Evolutionary conservation across 1,284 basidiomycete genomes (phyloP), one percentile per base, ranked within the genome.

Genomic region (Cryptococcus hybrid): DNA sequence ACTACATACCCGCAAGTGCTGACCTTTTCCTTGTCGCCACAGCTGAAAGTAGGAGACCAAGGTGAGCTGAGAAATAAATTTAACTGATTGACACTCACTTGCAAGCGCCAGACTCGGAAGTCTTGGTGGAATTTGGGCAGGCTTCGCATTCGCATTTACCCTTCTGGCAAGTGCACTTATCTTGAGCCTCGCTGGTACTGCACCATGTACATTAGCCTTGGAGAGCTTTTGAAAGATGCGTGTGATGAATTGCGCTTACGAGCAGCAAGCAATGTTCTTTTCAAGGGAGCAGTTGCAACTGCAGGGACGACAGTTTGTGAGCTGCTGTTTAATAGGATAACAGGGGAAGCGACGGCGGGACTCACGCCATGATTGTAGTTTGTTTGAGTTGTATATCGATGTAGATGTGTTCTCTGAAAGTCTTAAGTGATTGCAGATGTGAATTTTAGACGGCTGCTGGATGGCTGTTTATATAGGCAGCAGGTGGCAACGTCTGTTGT

Each of bases 111-210:
- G 38, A 52, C 15, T 51, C 46, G 55, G 57, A 60, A 57, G 61
- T 62, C 47, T 59, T 57, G 55, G 52, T 56, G 43, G 59, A 60
- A 47, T 62, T 67, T 47, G 59, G 55, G 59, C 58, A 59, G 15
- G 54, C 52, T 18, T 54, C 55, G 36, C 58, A 60, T 18, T 56
- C 57, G 54, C 67, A 69, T 15, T 50, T 54, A n/a, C 66, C 67
- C n/a, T 58, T 54, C 34, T 57, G 58, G 52, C 65, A 67, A 18
- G 56, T 54, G 51, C 65, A 67, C 39, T 39, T 47, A 13, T 15
- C 24, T 30, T 47, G 47, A 34, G 47, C 34, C 47, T 47, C 47
- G 18, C 18, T 13, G 11, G 47, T 34, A 47, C 47, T 47, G 34
- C 13, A 8, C 34, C 47, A 13, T 42, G 12, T 12, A 15, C 15